phyloP scores from a whole-genome alignment of 75 land plant genomes.

The Larix kaempferi region DNA sequence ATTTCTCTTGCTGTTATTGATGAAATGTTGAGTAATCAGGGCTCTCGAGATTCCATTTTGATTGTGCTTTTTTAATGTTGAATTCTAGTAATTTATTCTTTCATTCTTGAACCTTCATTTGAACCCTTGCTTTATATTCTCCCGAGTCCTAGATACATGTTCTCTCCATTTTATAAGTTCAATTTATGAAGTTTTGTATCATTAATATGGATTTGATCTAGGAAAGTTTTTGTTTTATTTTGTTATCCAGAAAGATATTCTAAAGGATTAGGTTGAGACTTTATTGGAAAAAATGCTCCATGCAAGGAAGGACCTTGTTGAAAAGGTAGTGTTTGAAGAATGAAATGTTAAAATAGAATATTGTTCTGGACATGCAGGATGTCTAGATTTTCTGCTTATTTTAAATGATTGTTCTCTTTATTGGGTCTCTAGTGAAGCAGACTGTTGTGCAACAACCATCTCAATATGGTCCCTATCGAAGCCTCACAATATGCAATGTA shows the following conservation, averaged over 20 bases:
- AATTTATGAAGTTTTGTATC: neutral
- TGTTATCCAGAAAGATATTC: constrained; percentile 58
- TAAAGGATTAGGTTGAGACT: constrained; percentile 86
- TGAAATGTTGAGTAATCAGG: constrained; percentile 96
- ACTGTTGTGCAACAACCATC: constrained; percentile 72
- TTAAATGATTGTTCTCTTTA: neutral
- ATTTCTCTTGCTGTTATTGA: constrained; percentile 62
- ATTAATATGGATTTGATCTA: neutral
- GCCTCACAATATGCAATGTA: constrained; percentile 59
- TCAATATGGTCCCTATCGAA: constrained; percentile 87
- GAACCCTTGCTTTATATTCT: neutral
- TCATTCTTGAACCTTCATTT: neutral
- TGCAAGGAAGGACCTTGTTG: constrained; percentile 60
- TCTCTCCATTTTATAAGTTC: neutral
- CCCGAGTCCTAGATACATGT: neutral
- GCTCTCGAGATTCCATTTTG: constrained; percentile 13
- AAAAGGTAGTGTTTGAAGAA: constrained; percentile 50
- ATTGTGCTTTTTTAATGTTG: neutral
- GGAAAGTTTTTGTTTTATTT: neutral
- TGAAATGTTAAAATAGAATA: neutral
- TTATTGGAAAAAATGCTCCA: constrained; percentile 92
- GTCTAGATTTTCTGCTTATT: neutral
- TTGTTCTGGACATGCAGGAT: neutral
- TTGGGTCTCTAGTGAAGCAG: constrained; percentile 88
- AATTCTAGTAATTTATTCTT: neutral